Evolutionary conservation across 2,329 filamentous ascomycete genomes (phyloP).

Genomic region (Domatiomyces globalis): DNA sequence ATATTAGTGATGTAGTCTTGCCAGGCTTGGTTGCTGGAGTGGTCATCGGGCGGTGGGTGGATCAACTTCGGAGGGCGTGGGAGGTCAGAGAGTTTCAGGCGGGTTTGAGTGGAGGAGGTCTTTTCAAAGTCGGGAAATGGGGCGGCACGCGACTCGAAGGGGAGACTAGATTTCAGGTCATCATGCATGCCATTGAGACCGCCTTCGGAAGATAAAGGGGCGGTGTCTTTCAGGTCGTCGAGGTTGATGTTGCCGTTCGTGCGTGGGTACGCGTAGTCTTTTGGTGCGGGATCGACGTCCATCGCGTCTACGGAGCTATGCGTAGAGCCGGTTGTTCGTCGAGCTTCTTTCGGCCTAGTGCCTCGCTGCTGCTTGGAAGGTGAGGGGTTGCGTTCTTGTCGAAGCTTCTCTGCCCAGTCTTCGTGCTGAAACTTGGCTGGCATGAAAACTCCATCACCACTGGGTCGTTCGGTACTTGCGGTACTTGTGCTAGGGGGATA

Average conservation of each 20-base stretch:
- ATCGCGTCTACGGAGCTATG: constrained; percentile 25
- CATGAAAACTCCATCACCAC: constrained; percentile 19
- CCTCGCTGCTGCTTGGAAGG: constrained; percentile 21
- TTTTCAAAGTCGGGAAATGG: constrained; percentile 25
- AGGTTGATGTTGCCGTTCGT: constrained; percentile 29
- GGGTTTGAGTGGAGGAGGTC: constrained; percentile 22
- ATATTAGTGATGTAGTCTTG: constrained; percentile 40
- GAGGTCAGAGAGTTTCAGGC: constrained; percentile 26
- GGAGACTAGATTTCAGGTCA: constrained; percentile 40
- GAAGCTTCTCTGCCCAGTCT: constrained; percentile 21
- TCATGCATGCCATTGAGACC: constrained; percentile 38
- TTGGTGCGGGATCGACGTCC: constrained; percentile 27
- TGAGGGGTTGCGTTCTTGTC: constrained; percentile 21
- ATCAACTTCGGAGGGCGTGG: constrained; percentile 41
- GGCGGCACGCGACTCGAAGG: constrained; percentile 43
- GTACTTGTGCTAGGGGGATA: background rate
- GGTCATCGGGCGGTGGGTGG: constrained; percentile 20
- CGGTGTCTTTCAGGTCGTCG: constrained; percentile 35
- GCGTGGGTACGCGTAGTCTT: background rate
- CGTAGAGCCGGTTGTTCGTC: constrained; percentile 19
- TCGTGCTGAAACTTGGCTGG: constrained; percentile 24
- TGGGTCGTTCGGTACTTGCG: background rate
- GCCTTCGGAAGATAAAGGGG: constrained; percentile 34
- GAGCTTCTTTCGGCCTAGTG: constrained; percentile 22
- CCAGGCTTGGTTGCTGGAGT: constrained; percentile 36